Percentiles rank a stretch among this genome's conserved stretches.
Conservation (phyloP, 805 yeast species). For the Wickerhamomyces mucosus region DNA sequence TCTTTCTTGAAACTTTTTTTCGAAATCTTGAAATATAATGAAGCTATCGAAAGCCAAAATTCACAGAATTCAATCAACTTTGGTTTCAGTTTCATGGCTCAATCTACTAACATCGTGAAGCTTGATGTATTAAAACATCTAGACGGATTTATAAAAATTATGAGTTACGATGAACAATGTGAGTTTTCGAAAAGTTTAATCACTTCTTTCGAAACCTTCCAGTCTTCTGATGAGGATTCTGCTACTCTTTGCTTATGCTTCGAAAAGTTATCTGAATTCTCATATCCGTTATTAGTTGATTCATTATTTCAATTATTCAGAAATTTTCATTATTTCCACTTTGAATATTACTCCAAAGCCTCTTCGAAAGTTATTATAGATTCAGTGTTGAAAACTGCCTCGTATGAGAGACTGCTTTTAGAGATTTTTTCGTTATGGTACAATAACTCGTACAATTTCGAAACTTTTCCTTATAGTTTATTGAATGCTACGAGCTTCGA, state of each 20-base stretch:
- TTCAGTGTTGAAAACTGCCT: constrained; percentile 2
- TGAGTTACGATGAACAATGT: constrained; percentile 3
- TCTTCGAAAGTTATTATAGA: no score
- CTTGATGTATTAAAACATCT: neutral
- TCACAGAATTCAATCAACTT: neutral
- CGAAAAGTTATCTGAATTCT: constrained; percentile 10
- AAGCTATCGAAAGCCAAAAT: constrained; percentile 8
- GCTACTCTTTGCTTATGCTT: constrained; percentile 18
- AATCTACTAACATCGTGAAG: constrained; percentile 9
- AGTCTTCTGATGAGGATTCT: constrained; percentile 19
- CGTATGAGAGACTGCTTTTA: constrained; percentile 1
- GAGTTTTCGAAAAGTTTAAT: constrained; percentile 19
- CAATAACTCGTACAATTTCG: constrained; percentile 2
- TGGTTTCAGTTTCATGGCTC: constrained; percentile 2
- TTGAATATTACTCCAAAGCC: no score
- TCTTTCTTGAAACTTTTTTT: constrained; percentile 27
- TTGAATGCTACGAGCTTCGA: no score
- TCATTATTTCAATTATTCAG: constrained; percentile 3
- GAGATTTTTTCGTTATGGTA: constrained; percentile 11
- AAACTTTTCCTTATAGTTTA: constrained; percentile 6
- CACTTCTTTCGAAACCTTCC: constrained; percentile 15
- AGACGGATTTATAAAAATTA: neutral
- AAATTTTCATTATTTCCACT: constrained; percentile 10
- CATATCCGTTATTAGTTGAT: constrained; percentile 16
- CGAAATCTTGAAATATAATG: constrained; percentile 18